A percentile compares a stretch with the other conserved stretches of the same genome.
Conservation (phyloP, 2,329 filamentous ascomycete genomes). For the Mariannaea elegans region DNA sequence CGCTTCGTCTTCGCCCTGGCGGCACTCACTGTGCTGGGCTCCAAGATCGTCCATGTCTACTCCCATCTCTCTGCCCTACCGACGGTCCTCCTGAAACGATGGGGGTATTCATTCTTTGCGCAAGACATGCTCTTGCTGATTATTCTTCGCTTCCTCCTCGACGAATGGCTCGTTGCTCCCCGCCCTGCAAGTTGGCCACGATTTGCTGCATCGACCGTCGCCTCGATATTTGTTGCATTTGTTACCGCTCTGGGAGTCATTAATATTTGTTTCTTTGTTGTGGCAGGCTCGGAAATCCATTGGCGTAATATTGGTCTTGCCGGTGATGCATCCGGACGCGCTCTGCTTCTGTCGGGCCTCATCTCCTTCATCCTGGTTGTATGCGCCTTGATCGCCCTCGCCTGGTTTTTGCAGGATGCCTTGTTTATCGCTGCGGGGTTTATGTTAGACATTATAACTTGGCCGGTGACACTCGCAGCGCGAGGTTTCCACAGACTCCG, state of each 20-base stretch:
- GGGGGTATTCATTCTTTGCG: slow-evolving; percentile 38
- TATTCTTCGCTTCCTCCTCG: slow-evolving; percentile 31
- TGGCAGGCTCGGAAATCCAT: slow-evolving; percentile 46
- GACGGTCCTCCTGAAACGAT: slow-evolving; percentile 32
- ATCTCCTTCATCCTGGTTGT: slow-evolving; percentile 37
- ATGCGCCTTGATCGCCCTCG: slow-evolving; percentile 21
- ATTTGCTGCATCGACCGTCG: background rate
- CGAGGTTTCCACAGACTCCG: background rate
- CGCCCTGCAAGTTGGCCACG: background rate
- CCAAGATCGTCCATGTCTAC: slow-evolving; percentile 37
- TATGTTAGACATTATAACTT: slow-evolving; percentile 38
- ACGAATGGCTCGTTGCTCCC: background rate
- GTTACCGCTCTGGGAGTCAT: slow-evolving; percentile 3
- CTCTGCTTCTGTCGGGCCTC: slow-evolving; percentile 43
- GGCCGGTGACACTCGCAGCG: slow-evolving; percentile 24
- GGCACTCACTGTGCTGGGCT: slow-evolving; percentile 29
- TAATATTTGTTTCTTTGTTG: slow-evolving; percentile 43
- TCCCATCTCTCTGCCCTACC: slow-evolving; percentile 31
- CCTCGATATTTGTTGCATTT: background rate
- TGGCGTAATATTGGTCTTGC: slow-evolving; percentile 46
- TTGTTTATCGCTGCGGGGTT: slow-evolving; percentile 31
- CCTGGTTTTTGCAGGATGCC: slow-evolving; percentile 40
- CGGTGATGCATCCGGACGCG: slow-evolving; percentile 42
- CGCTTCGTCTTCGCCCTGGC: slow-evolving; percentile 36
- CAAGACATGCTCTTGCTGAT: slow-evolving; percentile 36